Conservation (phyloP, 305 asterid species). For the Rubia peregrina region DNA sequence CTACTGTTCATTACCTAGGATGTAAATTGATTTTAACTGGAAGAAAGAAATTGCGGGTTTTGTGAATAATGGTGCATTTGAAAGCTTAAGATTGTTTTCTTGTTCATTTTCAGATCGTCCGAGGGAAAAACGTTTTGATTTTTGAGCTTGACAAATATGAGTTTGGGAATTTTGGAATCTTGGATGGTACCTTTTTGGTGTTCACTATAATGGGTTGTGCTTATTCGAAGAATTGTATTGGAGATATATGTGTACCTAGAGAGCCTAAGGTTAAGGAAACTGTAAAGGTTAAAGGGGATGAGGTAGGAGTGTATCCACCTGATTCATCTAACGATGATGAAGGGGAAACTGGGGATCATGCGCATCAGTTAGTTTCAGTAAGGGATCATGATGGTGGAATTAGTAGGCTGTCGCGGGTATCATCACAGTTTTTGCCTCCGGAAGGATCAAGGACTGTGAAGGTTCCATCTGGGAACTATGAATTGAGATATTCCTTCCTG, state of each 20-base stretch:
- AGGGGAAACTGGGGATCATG: constrained; percentile 49
- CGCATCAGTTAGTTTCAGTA: constrained; percentile 38
- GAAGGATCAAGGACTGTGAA: constrained; percentile 69
- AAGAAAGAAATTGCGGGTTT: constrained; percentile 23
- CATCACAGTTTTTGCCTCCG: constrained; percentile 77
- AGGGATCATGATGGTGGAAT: constrained; percentile 73
- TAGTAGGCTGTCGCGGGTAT: constrained; percentile 65
- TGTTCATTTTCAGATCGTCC: constrained; percentile 21
- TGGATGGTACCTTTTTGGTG: constrained; percentile 29
- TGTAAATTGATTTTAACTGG: constrained; percentile 10
- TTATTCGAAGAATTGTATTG: constrained; percentile 79
- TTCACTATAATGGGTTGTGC: constrained; percentile 83
- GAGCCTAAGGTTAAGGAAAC: constrained; percentile 40
- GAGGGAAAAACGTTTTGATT: constrained; percentile 7
- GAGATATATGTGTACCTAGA: constrained; percentile 79
- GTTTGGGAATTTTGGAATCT: constrained; percentile 25
- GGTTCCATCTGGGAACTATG: constrained; percentile 68
- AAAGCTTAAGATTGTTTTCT: constrained; percentile 3
- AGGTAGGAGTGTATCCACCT: constrained; percentile 53
- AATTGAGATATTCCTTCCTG: constrained; percentile 64
- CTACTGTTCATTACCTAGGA: neutral
- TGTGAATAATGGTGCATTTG: constrained; percentile 4
- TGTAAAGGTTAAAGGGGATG: constrained; percentile 46
- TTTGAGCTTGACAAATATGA: constrained; percentile 31
- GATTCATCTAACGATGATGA: constrained; percentile 42